phyloP scores from a whole-genome alignment of 352 stramenopile genomes.

The Phytophthora litchii region DNA sequence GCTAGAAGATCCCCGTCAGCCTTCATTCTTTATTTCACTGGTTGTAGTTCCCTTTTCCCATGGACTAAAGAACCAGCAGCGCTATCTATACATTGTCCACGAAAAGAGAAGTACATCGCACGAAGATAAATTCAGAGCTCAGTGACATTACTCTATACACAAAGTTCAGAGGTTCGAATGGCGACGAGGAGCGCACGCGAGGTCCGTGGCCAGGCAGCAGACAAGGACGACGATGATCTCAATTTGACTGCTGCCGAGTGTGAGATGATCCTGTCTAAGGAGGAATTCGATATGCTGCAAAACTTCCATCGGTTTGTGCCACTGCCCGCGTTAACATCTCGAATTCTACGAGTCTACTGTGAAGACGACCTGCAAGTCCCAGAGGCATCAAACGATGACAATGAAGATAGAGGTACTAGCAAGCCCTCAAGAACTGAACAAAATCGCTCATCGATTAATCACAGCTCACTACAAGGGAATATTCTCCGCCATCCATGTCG shows the following conservation, averaged over 20 bases:
- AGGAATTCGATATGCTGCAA: constrained; percentile 65
- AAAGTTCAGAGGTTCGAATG: constrained; percentile 4
- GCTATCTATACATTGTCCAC: constrained; percentile 13
- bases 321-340: constrained; percentile 53
- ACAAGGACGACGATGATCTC: constrained; percentile 15
- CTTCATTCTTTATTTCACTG: no score
- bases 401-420: not conserved
- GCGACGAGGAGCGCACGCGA: constrained; percentile 19
- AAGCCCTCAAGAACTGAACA: not conserved
- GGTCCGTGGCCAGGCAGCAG: constrained; percentile 7
- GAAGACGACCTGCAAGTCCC: constrained; percentile 62
- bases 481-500: constrained; percentile 39
- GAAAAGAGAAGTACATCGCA: constrained; percentile 7
- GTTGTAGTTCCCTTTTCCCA: no score
- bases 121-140: constrained; percentile 13
- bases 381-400: constrained; percentile 17
- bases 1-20: no score
- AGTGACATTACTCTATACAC: not conserved
- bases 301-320: constrained; percentile 61
- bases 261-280: constrained; percentile 55
- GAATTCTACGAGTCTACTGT: constrained; percentile 56
- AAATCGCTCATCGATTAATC: not conserved
- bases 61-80: no score
- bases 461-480: constrained; percentile 25
- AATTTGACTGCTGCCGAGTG: constrained; percentile 14